Conservation (phyloP, 2,329 filamentous ascomycete genomes). For the Pseudonectria buxi region DNA sequence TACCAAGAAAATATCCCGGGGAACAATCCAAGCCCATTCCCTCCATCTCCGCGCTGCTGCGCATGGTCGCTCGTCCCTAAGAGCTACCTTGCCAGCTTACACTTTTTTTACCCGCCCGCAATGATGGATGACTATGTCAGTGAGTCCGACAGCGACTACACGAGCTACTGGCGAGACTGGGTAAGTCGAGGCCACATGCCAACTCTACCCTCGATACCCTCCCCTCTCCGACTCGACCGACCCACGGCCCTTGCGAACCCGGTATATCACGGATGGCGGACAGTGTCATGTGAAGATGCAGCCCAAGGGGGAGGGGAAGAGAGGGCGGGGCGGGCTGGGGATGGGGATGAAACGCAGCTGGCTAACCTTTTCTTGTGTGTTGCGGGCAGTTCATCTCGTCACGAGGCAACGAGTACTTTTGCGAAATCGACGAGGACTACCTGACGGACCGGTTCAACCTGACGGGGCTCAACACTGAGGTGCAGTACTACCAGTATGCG, state of each 20-base stretch:
- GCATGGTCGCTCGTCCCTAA: constrained; percentile 23
- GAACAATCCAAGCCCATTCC: constrained; percentile 3
- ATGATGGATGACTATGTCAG: constrained; percentile 96
- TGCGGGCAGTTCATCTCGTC: constrained; percentile 83
- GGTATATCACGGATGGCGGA: too few species aligned
- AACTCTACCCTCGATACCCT: too few species aligned
- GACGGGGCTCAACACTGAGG: constrained; percentile 92
- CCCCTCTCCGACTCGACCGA: too few species aligned
- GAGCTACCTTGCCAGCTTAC: constrained; percentile 14
- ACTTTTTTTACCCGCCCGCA: constrained; percentile 8
- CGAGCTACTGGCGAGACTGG: constrained; percentile 99
- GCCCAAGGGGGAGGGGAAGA: too few species aligned
- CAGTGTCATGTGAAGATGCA: too few species aligned
- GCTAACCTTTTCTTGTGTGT: constrained; percentile 9
- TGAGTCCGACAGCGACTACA: constrained; percentile 98
- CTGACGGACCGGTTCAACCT: constrained; percentile 97
- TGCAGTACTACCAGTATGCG: constrained; percentile 98
- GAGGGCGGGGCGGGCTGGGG: too few species aligned
- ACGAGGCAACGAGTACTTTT: constrained; percentile 97
- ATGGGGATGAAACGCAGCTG: too few species aligned
- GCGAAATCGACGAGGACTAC: constrained; percentile 99
- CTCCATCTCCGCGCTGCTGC: constrained; percentile 8
- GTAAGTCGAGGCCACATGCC: constrained; percentile 67
- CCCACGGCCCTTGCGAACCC: too few species aligned
- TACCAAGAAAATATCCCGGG: not conserved